phyloP scores from a whole-genome alignment of 129 eudicot species.

The Lactuca saligna region DNA sequence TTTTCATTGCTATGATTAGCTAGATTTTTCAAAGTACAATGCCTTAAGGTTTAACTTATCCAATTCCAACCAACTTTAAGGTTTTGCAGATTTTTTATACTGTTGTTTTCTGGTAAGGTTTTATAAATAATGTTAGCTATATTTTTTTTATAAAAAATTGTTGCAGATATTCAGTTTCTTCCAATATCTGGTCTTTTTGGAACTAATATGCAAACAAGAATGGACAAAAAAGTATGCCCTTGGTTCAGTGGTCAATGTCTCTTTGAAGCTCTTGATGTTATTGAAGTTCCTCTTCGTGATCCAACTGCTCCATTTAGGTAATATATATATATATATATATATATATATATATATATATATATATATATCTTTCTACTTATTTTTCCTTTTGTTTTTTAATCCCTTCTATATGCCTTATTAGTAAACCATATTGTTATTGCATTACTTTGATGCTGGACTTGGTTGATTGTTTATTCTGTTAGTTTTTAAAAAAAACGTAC shows the following conservation, averaged over 20 bases:
- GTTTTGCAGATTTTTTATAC: constrained; percentile 5
- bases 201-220: constrained; percentile 62
- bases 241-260: constrained; percentile 94
- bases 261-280: constrained; percentile 80
- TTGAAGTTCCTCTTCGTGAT: constrained; percentile 79
- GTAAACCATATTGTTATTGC: not conserved
- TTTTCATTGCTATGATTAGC: too few relatives aligned
- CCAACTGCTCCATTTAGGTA: constrained; percentile 89
- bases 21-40: too few relatives aligned
- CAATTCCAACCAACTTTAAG: too few relatives aligned
- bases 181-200: constrained; percentile 89
- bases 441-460: not conserved
- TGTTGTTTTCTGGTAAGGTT: not conserved
- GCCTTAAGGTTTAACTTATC: too few relatives aligned
- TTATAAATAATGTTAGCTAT: not conserved
- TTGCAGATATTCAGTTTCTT: constrained; percentile 81
- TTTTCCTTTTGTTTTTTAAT: too few relatives aligned
- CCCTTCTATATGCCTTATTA: not conserved
- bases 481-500: too few relatives aligned
- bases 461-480: not conserved
- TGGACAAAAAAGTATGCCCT: constrained; percentile 61
- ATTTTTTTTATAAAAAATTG: not conserved
- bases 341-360: too few relatives aligned
- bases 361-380: not conserved
- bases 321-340: too few relatives aligned